Evolutionary conservation across 139 green algal genomes (phyloP), one percentile per base, ranked within the genome.

Genomic region (Picochlorum sp.): DNA sequence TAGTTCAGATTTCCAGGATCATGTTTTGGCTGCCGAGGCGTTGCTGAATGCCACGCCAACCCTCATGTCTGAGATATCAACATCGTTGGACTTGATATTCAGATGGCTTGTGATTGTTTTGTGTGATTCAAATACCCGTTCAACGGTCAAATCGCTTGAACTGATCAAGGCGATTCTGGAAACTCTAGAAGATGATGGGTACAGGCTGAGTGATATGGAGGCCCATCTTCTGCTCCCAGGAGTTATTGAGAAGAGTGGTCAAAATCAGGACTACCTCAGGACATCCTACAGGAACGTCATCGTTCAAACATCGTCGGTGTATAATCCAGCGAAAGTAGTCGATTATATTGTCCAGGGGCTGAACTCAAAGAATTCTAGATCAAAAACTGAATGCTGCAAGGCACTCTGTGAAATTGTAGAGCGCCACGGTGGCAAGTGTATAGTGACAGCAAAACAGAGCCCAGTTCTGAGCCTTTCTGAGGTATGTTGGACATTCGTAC

Each of bases 201-300:
- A 81, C 60, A 62, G 72, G 20, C 51, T 98, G 23, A 86, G 68
- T 15, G 92, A 98, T 16, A 82, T 86, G 44, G 93, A 99, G 64
- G 85, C 84, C 14, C 72, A 82, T 34, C 45, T 88, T n/a, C 77
- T 98, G 54, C 57, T 98, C 34, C 93, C 93, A 13, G 86, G 75
- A 15, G 45, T 99, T 52, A 81, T 96, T 31, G 93, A 99, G 65
- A 97, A 96, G 79, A 68, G 67, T 16, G 93, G 93, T 1, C 89
- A 96, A 81, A 92, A 92, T 62, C 71, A 84, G 71, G 82, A 87
- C 24, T 66, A 81, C 28, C 71, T 91, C 34, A 65, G 75, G 15
- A 45, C 20, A 20, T 57, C 71, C 49, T 77, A 92, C 78, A 70
- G 81, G 9, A 84, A 96, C 56, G 75, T 98, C 18, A 69, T 97